Evolutionary conservation across 1,284 basidiomycete species (phyloP), one percentile per base, ranked within the genome.

Genomic region (Kalmanozyma brasiliensis): DNA sequence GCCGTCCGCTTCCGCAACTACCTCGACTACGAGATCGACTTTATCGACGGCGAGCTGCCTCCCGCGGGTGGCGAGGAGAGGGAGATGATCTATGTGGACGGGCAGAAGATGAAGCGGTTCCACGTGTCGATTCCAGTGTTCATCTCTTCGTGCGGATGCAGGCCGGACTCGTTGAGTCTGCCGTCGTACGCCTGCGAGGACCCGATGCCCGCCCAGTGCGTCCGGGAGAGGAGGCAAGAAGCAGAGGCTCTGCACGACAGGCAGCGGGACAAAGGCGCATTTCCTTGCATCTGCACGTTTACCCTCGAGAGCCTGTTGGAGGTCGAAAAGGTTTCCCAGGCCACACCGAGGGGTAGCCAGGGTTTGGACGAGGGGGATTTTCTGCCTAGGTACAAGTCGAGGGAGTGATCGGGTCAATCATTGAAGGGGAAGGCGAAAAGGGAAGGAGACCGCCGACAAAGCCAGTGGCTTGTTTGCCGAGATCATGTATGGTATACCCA

Each of bases 71-170:
- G 32, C 20, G n/a, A 55, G 14, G 48, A 36, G 4, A 40, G 45
- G 2, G 49, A 47, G 19, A 14, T 61, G 38, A 49, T 64, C 49
- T 58, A 57, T 41, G 19, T 67, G 22, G 64, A 61, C 24, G 42
- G 43, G 3, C 58, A 67, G 24, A 60, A 57, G 52, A 46, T 67
- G 44, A 67, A 67, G 49, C 57, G 64, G 8, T 67, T 67, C 53
- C 57, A 52, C 38, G 44, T 67, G 1, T 49, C 49, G 8, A 44
- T 56, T 17, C 57, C 57, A 2, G 47, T 57, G 26, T 36, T 48
- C 14, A 37, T 67, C 41, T 48, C 46, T 48, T 61, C 58, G 29
- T 67, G 64, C 32, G 52, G 37, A 1, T 67, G 64, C 26, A 37
- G 57, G 33, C 58, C 58, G 9, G 58, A 48, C 42, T 61, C 58